These are phyloP conservation scores for Simplicillium aogashimaense DNA, from an alignment of 2,329 filamentous ascomycete genomes.

Conservation along the genomic window DNA sequence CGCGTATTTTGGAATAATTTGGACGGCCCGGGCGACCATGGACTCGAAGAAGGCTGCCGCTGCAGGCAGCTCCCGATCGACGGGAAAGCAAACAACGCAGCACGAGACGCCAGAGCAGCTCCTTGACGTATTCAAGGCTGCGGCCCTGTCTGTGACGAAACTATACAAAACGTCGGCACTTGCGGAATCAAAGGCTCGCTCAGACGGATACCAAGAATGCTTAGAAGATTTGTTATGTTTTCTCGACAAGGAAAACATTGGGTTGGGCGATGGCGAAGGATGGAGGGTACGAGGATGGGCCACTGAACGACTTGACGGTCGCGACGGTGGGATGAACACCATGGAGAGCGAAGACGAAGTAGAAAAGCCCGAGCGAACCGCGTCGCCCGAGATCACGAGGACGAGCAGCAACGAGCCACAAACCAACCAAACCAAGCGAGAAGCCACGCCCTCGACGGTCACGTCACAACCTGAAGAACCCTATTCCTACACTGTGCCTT, in stretches of 20 bases:
- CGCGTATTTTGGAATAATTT: not conserved
- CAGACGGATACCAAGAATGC: constrained; percentile 87
- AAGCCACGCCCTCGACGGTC: constrained; percentile 16
- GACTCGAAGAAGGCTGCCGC: constrained; percentile 1
- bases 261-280: constrained; percentile 69
- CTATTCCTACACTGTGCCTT: constrained; percentile 37
- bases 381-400: constrained; percentile 48
- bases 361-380: constrained; percentile 50
- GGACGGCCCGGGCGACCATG: constrained; percentile 1
- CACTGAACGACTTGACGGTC: constrained; percentile 58
- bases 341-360: constrained; percentile 62
- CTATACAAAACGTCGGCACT: constrained; percentile 86
- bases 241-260: constrained; percentile 72
- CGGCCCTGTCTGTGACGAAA: constrained; percentile 88
- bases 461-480: constrained; percentile 16
- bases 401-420: constrained; percentile 30
- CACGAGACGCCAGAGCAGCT: constrained; percentile 51
- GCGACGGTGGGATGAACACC: constrained; percentile 39
- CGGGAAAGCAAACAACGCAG: constrained; percentile 15
- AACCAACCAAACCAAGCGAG: constrained; percentile 11
- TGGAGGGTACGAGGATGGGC: constrained; percentile 54
- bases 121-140: constrained; percentile 82
- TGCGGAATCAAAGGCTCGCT: constrained; percentile 64
- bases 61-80: constrained; percentile 2
- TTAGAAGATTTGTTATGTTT: constrained; percentile 82